These are phyloP conservation scores for Puccinia triticina DNA, from an alignment of 1,284 basidiomycete genomes.

Conservation along the genomic window DNA sequence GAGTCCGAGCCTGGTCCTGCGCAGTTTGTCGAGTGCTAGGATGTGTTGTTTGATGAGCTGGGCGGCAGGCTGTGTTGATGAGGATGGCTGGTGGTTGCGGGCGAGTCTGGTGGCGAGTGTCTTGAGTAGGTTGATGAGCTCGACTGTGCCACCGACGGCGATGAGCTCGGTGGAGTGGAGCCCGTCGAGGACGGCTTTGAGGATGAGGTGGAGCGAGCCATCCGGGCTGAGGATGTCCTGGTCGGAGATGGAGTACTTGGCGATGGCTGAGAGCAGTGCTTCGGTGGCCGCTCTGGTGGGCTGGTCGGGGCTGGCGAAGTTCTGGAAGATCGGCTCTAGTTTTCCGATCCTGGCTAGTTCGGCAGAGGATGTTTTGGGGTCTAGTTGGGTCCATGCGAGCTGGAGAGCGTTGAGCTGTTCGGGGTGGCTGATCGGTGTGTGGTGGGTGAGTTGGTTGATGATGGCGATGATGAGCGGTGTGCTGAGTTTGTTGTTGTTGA, in stretches of 20 bases:
- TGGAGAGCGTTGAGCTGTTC: slow-evolving; percentile 76
- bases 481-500: no score
- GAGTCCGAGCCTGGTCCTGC: slow-evolving; percentile 74
- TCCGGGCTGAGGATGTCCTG: slow-evolving; percentile 66
- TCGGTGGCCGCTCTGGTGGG: slow-evolving; percentile 69
- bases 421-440: slow-evolving; percentile 58
- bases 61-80: slow-evolving; percentile 70
- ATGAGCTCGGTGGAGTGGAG: slow-evolving; percentile 66
- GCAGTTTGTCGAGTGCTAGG: slow-evolving; percentile 72
- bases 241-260: slow-evolving; percentile 73
- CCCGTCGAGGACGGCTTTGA: slow-evolving; percentile 71
- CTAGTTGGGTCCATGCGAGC: slow-evolving; percentile 69
- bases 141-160: slow-evolving; percentile 64
- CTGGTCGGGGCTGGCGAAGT: slow-evolving; percentile 50
- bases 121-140: slow-evolving; percentile 43
- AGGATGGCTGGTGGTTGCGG: slow-evolving; percentile 55
- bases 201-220: slow-evolving; percentile 65
- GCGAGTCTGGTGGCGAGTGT: slow-evolving; percentile 62
- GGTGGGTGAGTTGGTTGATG: slow-evolving; percentile 2
- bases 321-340: slow-evolving; percentile 10
- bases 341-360: slow-evolving; percentile 63
- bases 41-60: slow-evolving; percentile 78
- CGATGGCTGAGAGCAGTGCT: slow-evolving; percentile 67
- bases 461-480: not conserved
- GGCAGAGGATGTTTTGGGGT: no score